A percentile compares a stretch with the other conserved stretches of the same genome.
Evolutionary conservation across 768 basidiomycete species (phyloP).

Genomic region (Phaeotremella skinneri): DNA sequence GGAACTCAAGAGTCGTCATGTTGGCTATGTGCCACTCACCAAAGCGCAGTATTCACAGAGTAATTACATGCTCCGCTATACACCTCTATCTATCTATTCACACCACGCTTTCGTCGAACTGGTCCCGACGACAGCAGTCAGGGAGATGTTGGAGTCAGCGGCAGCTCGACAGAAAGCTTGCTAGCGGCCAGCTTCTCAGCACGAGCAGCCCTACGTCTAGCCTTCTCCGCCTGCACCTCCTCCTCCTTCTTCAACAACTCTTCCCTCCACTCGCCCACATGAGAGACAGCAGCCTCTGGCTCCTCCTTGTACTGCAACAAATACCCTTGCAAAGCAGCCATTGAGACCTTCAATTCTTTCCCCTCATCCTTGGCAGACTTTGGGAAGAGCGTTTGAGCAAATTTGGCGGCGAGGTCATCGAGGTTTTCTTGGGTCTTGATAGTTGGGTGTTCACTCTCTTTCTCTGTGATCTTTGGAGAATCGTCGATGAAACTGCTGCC

Average conservation of each 20-base stretch:
- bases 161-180: too few relatives aligned
- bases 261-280: slow-evolving; percentile 72
- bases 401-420: slow-evolving; percentile 12
- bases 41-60: too few relatives aligned
- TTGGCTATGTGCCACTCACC: too few relatives aligned
- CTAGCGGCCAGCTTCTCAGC: not conserved
- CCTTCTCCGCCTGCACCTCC: not conserved
- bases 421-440: slow-evolving; percentile 9
- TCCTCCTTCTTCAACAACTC: not conserved
- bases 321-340: slow-evolving; percentile 84
- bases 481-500: not conserved
- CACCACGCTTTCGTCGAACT: too few relatives aligned
- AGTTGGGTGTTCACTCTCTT: not conserved
- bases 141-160: not conserved
- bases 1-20: too few relatives aligned
- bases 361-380: not conserved
- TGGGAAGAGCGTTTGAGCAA: slow-evolving; percentile 11
- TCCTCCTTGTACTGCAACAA: slow-evolving; percentile 67
- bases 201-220: not conserved
- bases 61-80: too few relatives aligned
- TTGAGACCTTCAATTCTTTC: slow-evolving; percentile 36
- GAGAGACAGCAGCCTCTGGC: slow-evolving; percentile 67
- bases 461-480: not conserved
- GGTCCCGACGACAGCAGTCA: too few relatives aligned
- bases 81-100: too few relatives aligned